Percentiles rank a stretch among this genome's conserved stretches.
These are phyloP conservation scores for Ramularia endophylla DNA, from an alignment of 2,329 filamentous ascomycete genomes.

Conservation along the genomic window DNA sequence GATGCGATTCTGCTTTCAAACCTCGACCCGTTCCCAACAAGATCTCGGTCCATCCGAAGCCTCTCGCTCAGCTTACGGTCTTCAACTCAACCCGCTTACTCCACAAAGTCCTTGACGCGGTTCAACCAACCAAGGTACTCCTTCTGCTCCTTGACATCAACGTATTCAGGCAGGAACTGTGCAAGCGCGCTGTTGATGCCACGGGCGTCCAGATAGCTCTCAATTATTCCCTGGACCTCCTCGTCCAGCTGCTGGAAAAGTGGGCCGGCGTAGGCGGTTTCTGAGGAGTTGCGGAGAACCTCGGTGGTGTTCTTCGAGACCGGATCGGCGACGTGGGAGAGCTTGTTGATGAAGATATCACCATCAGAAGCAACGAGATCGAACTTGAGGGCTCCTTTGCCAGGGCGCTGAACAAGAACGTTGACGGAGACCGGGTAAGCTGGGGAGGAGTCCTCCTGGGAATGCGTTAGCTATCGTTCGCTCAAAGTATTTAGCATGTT, in stretches of 20 bases:
- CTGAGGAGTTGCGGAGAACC: slow-evolving; percentile 57
- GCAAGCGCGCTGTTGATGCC: slow-evolving; percentile 83
- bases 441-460: slow-evolving; percentile 40
- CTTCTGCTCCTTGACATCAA: slow-evolving; percentile 97
- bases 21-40: background rate
- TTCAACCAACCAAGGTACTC: slow-evolving; percentile 91
- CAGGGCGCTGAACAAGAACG: slow-evolving; percentile 82
- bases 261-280: slow-evolving; percentile 82
- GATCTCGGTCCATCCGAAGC: too few relatives aligned
- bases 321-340: slow-evolving; percentile 81
- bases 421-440: slow-evolving; percentile 76
- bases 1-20: background rate
- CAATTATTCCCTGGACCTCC: slow-evolving; percentile 85
- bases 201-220: slow-evolving; percentile 91
- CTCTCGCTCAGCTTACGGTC: background rate
- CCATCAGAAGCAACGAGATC: slow-evolving; percentile 84
- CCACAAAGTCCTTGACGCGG: slow-evolving; percentile 77
- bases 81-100: slow-evolving; percentile 33
- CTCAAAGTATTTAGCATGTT: slow-evolving; percentile 19
- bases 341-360: slow-evolving; percentile 78
- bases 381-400: slow-evolving; percentile 78
- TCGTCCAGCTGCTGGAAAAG: slow-evolving; percentile 93
- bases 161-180: slow-evolving; percentile 89
- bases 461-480: slow-evolving; percentile 6
- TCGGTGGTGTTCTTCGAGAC: slow-evolving; percentile 56